phyloP scores from a whole-genome alignment of 2,329 filamentous ascomycete species.

The Zasmidium angulare region DNA sequence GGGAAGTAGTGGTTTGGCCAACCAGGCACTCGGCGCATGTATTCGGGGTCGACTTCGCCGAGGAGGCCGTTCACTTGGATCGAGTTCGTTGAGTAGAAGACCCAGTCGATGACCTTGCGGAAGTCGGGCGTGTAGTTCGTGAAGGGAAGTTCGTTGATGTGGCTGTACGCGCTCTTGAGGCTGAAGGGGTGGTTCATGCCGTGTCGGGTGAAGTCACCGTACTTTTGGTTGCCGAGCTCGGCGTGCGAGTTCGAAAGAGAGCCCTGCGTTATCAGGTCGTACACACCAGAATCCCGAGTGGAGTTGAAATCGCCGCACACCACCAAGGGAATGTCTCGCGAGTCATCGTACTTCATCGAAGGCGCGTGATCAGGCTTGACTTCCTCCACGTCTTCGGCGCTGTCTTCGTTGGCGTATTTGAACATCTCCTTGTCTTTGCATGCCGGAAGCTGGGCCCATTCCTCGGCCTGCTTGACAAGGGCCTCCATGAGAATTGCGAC shows the following conservation, averaged over 20 bases:
- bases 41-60: slow-evolving; percentile 80
- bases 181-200: slow-evolving; percentile 95
- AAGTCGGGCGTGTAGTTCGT: slow-evolving; percentile 98
- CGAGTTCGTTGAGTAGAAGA: slow-evolving; percentile 94
- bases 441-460: slow-evolving; percentile 75
- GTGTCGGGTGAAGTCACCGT: slow-evolving; percentile 88
- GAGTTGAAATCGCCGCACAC: slow-evolving; percentile 98
- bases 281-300: slow-evolving; percentile 79
- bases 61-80: slow-evolving; percentile 81
- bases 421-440: slow-evolving; percentile 72
- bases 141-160: slow-evolving; percentile 82
- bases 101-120: slow-evolving; percentile 88
- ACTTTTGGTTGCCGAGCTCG: slow-evolving; percentile 77
- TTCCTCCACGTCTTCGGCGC: slow-evolving; percentile 49
- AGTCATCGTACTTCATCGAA: slow-evolving; percentile 81
- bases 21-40: slow-evolving; percentile 81
- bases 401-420: slow-evolving; percentile 49
- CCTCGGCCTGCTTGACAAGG: slow-evolving; percentile 80
- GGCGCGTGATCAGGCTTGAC: slow-evolving; percentile 64
- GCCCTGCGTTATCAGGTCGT: slow-evolving; percentile 82
- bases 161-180: slow-evolving; percentile 83
- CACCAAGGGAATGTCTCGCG: slow-evolving; percentile 83
- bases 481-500: slow-evolving; percentile 94
- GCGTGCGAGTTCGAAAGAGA: slow-evolving; percentile 74
- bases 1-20: slow-evolving; percentile 96